A percentile compares a stretch with the other conserved stretches of the same genome.
Conservation (phyloP, 768 basidiomycete species). For the Cytidiella melzeri region DNA sequence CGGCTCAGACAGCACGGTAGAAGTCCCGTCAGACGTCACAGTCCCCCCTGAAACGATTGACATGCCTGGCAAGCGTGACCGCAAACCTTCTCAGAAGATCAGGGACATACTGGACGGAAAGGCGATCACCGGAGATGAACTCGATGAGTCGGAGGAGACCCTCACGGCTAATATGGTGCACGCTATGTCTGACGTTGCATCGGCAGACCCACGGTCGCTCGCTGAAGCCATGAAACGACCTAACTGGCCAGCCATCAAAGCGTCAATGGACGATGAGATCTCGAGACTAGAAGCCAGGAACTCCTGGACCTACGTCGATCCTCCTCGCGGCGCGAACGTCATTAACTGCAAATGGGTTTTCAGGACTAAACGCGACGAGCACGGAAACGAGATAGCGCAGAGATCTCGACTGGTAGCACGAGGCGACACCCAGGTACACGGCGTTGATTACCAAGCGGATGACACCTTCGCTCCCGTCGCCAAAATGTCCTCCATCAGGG, state of each 20-base stretch:
- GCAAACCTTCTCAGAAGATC: too few species aligned
- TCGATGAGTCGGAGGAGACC: background rate
- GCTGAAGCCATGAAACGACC: too few species aligned
- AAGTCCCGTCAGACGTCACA: too few species aligned
- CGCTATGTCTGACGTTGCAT: background rate
- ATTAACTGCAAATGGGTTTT: too few species aligned
- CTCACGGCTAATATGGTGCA: background rate
- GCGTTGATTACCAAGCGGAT: constrained; percentile 17
- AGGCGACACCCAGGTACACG: constrained; percentile 26
- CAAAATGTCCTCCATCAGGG: constrained; percentile 20
- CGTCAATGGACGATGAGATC: background rate
- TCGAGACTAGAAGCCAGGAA: background rate
- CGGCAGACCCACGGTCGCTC: too few species aligned
- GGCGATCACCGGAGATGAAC: background rate
- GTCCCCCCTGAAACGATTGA: background rate
- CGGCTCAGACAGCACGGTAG: too few species aligned
- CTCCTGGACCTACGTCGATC: background rate
- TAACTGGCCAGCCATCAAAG: background rate
- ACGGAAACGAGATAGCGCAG: too few species aligned
- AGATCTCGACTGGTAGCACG: constrained; percentile 16
- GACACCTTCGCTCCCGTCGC: constrained; percentile 26
- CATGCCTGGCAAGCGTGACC: too few species aligned
- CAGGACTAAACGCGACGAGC: too few species aligned
- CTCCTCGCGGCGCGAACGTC: background rate
- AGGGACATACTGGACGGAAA: too few species aligned